Percentiles rank a stretch among this genome's conserved stretches.
Evolutionary conservation across 805 yeast genomes (phyloP).

Genomic region (Candida bentonensis): DNA sequence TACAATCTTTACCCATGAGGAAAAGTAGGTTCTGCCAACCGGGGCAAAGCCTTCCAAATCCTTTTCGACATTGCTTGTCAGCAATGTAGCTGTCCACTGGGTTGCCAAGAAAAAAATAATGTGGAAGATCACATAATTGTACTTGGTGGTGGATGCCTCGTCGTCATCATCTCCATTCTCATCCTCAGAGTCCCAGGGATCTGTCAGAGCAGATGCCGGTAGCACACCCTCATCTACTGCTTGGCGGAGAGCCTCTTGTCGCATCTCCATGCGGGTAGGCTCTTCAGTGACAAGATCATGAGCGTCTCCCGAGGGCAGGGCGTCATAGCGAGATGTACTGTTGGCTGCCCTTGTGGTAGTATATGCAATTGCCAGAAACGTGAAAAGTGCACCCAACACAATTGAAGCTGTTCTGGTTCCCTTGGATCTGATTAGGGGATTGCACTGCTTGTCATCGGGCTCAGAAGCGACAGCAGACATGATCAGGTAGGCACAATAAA

Average conservation of each 20-base stretch:
- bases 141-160: constrained; percentile 9
- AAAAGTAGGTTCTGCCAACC: constrained; percentile 91
- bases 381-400: constrained; percentile 81
- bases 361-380: constrained; percentile 89
- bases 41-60: constrained; percentile 87
- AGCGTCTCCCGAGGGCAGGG: constrained; percentile 24
- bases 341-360: constrained; percentile 97
- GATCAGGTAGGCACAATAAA: constrained; percentile 82
- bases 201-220: constrained; percentile 82
- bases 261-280: constrained; percentile 57
- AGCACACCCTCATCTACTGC: constrained; percentile 95
- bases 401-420: constrained; percentile 86
- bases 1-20: constrained; percentile 85
- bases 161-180: constrained; percentile 6
- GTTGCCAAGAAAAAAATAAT: constrained; percentile 88
- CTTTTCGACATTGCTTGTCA: constrained; percentile 80
- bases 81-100: constrained; percentile 86
- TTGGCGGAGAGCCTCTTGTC: constrained; percentile 76
- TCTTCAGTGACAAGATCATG: constrained; percentile 28
- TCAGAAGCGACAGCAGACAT: constrained; percentile 91
- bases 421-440: constrained; percentile 76
- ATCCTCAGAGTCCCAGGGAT: constrained; percentile 46
- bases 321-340: constrained; percentile 38
- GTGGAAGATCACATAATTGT: constrained; percentile 48
- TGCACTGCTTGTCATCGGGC: constrained; percentile 88